Evolutionary conservation across 352 stramenopile genomes (phyloP).

Genomic region (Pythium sp.): DNA sequence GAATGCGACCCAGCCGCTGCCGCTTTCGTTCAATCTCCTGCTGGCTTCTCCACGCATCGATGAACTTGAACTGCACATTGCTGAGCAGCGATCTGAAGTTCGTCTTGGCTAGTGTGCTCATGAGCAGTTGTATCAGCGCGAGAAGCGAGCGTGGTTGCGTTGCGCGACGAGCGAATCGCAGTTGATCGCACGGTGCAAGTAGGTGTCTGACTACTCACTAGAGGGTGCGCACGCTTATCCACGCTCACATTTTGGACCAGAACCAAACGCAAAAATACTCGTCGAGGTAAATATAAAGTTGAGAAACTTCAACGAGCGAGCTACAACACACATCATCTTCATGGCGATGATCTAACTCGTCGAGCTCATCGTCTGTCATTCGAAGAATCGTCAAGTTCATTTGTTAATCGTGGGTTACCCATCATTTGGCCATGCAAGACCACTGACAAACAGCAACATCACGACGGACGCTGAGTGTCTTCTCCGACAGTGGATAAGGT

Average conservation of each 20-base stretch:
- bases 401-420: not conserved
- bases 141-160: not conserved
- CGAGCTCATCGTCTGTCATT: not conserved
- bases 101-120: not conserved
- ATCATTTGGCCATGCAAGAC: not conserved
- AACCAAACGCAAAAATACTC: not conserved
- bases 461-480: not conserved
- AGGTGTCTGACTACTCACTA: too few relatives aligned
- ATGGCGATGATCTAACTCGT: too few relatives aligned
- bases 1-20: constrained; percentile 2
- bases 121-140: not conserved
- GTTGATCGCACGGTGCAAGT: not conserved
- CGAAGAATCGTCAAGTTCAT: not conserved
- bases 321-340: not conserved
- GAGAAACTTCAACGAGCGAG: not conserved
- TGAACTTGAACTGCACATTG: not conserved
- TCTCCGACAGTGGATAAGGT: not conserved
- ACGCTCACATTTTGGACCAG: not conserved
- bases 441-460: not conserved
- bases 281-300: not conserved
- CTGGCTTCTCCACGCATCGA: not conserved
- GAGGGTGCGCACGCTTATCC: not conserved
- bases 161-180: not conserved
- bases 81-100: not conserved
- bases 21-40: not conserved